A percentile compares a stretch with the other conserved stretches of the same genome.
Conservation (phyloP, 768 basidiomycete species). For the Phylloporus rhodoxanthus region DNA sequence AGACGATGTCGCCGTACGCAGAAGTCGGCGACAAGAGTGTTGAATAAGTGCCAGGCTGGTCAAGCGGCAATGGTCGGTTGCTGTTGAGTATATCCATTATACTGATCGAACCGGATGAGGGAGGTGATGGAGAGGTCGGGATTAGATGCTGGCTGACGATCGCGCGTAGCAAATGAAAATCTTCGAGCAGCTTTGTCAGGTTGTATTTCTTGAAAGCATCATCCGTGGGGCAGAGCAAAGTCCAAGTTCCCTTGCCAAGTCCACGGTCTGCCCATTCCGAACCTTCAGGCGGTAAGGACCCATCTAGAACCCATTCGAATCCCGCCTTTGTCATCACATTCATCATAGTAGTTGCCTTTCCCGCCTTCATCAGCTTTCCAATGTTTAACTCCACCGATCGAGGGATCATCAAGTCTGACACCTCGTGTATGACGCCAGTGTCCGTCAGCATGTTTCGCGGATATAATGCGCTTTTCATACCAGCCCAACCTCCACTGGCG, state of each 20-base stretch:
- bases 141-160: slow-evolving; percentile 78
- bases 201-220: slow-evolving; percentile 87
- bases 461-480: slow-evolving; percentile 54
- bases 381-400: slow-evolving; percentile 80
- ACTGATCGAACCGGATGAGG: slow-evolving; percentile 19
- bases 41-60: slow-evolving; percentile 64
- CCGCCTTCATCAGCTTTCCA: slow-evolving; percentile 86
- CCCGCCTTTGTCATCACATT: slow-evolving; percentile 79
- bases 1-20: slow-evolving; percentile 78
- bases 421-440: slow-evolving; percentile 87
- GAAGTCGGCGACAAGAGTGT: slow-evolving; percentile 67
- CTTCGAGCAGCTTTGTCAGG: slow-evolving; percentile 63
- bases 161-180: slow-evolving; percentile 45
- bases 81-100: slow-evolving; percentile 44
- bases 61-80: slow-evolving; percentile 67
- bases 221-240: slow-evolving; percentile 86
- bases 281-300: slow-evolving; percentile 67
- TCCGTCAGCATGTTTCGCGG: slow-evolving; percentile 70
- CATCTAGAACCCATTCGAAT: slow-evolving; percentile 87
- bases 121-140: slow-evolving; percentile 34
- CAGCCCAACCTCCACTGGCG: slow-evolving; percentile 75
- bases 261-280: slow-evolving; percentile 56
- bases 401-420: slow-evolving; percentile 82
- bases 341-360: slow-evolving; percentile 84
- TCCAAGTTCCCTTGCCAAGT: slow-evolving; percentile 62